phyloP scores from a whole-genome alignment of 1,139 yeast species.

The Candida labiduridarum region DNA sequence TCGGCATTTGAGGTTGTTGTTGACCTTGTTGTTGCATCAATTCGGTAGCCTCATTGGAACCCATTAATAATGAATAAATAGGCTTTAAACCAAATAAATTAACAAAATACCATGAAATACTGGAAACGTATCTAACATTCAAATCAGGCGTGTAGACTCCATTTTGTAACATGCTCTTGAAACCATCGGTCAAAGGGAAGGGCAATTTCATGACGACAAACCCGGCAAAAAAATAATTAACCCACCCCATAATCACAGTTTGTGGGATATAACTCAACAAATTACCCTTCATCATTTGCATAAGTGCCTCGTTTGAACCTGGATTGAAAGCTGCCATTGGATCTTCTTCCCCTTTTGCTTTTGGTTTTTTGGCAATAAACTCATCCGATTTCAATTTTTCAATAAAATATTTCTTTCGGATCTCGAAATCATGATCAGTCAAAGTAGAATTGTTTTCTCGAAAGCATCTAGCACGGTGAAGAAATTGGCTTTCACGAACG shows the following conservation, averaged over 20 bases:
- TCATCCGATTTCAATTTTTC: constrained; percentile 54
- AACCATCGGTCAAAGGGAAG: constrained; percentile 79
- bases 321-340: constrained; percentile 64
- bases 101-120: constrained; percentile 97
- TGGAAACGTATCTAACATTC: constrained; percentile 91
- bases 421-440: constrained; percentile 46
- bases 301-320: constrained; percentile 69
- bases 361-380: constrained; percentile 49
- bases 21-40: constrained; percentile 51
- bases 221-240: constrained; percentile 90
- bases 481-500: constrained; percentile 62
- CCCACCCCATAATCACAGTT: constrained; percentile 95
- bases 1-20: constrained; percentile 45
- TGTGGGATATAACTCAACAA: constrained; percentile 87
- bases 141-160: constrained; percentile 85
- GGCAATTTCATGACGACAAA: constrained; percentile 69
- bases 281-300: constrained; percentile 79
- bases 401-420: constrained; percentile 48
- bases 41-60: constrained; percentile 49
- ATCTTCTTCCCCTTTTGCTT: constrained; percentile 43
- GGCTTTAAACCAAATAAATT: constrained; percentile 85
- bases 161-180: constrained; percentile 88
- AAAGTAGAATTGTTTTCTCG: constrained; percentile 50
- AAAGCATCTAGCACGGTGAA: constrained; percentile 59
- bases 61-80: constrained; percentile 71